A percentile compares a stretch with the other conserved stretches of the same genome.
These are phyloP conservation scores for Inonotus hispidus DNA, from an alignment of 1,284 basidiomycete genomes.

Conservation along the genomic window DNA sequence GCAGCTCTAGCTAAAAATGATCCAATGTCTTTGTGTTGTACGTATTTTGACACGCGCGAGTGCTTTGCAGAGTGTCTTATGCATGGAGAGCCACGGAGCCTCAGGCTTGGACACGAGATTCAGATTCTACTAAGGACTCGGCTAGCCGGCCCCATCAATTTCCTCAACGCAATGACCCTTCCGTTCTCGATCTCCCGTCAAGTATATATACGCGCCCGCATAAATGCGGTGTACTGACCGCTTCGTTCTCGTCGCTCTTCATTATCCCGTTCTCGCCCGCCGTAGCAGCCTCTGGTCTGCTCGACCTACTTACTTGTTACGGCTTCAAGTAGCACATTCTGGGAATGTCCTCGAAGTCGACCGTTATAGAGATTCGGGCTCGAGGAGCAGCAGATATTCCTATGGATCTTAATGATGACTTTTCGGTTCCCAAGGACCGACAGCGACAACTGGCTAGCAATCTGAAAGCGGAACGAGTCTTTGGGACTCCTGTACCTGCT, in stretches of 20 bases:
- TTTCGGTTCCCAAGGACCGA: neutral
- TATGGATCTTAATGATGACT: neutral
- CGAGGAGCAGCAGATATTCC: constrained; percentile 8
- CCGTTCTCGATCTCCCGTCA: constrained; percentile 1
- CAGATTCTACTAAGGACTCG: neutral
- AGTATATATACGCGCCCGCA: constrained; percentile 6
- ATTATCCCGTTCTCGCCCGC: neutral
- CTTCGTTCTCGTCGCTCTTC: neutral
- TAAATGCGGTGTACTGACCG: neutral
- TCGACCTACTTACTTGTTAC: neutral
- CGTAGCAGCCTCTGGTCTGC: neutral
- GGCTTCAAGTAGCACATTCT: neutral
- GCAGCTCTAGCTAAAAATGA: neutral
- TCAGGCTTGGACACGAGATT: constrained; percentile 8
- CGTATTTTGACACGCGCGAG: neutral
- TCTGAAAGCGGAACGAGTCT: constrained; percentile 5
- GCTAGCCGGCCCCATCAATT: constrained; percentile 9
- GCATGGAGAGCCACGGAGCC: neutral
- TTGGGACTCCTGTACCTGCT: constrained; percentile 1
- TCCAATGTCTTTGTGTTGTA: neutral
- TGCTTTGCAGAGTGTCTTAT: neutral
- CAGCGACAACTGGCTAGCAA: neutral
- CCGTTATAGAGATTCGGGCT: neutral
- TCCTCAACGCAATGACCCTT: constrained; percentile 19
- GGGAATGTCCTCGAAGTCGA: neutral